Conservation (phyloP, 371 early-diverging fungal genomes). For the Lichtheimia ornata region DNA sequence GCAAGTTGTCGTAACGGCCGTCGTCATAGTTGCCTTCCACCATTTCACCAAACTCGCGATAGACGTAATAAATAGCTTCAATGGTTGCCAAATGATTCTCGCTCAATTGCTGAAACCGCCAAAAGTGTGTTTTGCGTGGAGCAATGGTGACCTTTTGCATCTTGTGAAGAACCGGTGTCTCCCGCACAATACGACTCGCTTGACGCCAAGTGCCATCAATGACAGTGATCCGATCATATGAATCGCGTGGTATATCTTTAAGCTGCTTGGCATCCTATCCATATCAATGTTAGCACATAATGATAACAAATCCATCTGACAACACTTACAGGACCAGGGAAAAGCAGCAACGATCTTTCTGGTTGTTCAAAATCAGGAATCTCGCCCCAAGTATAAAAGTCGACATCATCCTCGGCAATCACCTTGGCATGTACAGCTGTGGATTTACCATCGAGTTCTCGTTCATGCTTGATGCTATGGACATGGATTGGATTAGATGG, state of each 20-base stretch:
- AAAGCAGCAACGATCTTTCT: slow-evolving; percentile 76
- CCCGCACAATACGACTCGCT: slow-evolving; percentile 72
- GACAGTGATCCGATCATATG: slow-evolving; percentile 80
- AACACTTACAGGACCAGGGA: slow-evolving; percentile 77
- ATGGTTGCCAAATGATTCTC: slow-evolving; percentile 85
- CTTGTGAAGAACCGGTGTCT: slow-evolving; percentile 44
- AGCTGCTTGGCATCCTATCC: slow-evolving; percentile 71
- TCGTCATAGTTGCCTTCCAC: slow-evolving; percentile 25
- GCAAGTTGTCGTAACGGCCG: slow-evolving; percentile 81
- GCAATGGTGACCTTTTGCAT: slow-evolving; percentile 62
- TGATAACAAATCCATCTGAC: not conserved
- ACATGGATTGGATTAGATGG: not conserved
- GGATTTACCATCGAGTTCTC: slow-evolving; percentile 81
- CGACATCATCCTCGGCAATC: slow-evolving; percentile 71
- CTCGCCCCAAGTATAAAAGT: slow-evolving; percentile 58
- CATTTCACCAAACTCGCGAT: slow-evolving; percentile 66
- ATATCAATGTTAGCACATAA: slow-evolving; percentile 1
- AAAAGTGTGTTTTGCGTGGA: slow-evolving; percentile 82
- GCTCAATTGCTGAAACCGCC: slow-evolving; percentile 84
- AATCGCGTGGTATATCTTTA: slow-evolving; percentile 54
- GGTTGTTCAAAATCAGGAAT: slow-evolving; percentile 65
- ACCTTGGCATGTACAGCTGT: slow-evolving; percentile 86
- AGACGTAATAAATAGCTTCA: slow-evolving; percentile 93
- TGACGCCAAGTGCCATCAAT: slow-evolving; percentile 95
- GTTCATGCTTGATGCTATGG: slow-evolving; percentile 75